Evolutionary conservation across 2,329 filamentous ascomycete species (phyloP).

Genomic region (Hymenotorrendiella dingleyae): DNA sequence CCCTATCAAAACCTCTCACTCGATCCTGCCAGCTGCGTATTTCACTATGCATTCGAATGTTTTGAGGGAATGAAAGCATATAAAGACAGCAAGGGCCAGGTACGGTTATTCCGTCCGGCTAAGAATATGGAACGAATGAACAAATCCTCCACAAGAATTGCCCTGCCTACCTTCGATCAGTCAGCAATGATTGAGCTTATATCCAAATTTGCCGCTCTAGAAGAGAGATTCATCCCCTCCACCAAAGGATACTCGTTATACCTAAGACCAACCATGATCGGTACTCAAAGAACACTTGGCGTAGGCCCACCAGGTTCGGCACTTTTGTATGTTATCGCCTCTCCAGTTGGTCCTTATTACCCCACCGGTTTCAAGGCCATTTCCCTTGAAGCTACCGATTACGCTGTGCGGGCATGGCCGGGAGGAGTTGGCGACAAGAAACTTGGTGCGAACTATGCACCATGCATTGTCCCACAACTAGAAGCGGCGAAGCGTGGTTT

Average conservation of each 20-base stretch:
- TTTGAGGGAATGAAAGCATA: conserved; percentile 99
- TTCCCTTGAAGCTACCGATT: conserved; percentile 90
- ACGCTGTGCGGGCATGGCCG: conserved; percentile 95
- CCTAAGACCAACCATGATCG: conserved; percentile 93
- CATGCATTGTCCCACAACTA: conserved; percentile 93
- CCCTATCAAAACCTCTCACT: conserved; percentile 97
- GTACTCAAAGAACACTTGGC: conserved; percentile 89
- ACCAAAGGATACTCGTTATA: conserved; percentile 89
- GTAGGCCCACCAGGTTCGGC: conserved; percentile 89
- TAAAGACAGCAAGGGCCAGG: conserved; percentile 71
- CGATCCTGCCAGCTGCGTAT: conserved; percentile 92
- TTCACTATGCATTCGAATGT: conserved; percentile 97
- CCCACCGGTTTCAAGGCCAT: conserved; percentile 98
- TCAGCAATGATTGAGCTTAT: conserved; percentile 75
- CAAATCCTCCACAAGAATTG: conserved; percentile 84
- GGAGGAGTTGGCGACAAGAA: conserved; percentile 98
- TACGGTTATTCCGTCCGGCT: conserved; percentile 88
- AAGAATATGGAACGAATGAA: conserved; percentile 96
- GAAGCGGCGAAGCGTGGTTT: conserved; percentile 86
- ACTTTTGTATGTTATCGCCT: conserved; percentile 90
- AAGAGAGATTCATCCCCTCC: conserved; percentile 84
- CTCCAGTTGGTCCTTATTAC: conserved; percentile 95
- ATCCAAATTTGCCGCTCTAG: conserved; percentile 69
- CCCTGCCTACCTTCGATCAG: conserved; percentile 78
- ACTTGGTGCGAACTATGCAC: conserved; percentile 98